Evolutionary conservation across 2,329 filamentous ascomycete genomes (phyloP).

Genomic region (Penicillium frequentans): DNA sequence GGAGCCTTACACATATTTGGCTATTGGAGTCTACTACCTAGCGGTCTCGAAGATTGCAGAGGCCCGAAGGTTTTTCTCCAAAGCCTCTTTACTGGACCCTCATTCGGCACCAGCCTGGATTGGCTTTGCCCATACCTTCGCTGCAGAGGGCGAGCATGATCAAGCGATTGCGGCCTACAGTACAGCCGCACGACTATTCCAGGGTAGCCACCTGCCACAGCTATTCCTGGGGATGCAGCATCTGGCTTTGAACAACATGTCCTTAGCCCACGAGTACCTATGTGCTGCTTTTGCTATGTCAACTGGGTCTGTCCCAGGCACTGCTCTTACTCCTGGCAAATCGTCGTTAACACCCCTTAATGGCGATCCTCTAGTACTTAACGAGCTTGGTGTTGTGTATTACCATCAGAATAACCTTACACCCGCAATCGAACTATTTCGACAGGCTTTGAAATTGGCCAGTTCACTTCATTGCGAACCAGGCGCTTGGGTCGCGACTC

Average conservation of each 20-base stretch:
- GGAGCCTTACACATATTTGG: constrained; percentile 89
- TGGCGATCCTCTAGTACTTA: constrained; percentile 80
- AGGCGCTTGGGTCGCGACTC: constrained; percentile 76
- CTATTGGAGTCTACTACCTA: constrained; percentile 93
- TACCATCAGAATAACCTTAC: constrained; percentile 83
- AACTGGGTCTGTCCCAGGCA: constrained; percentile 38
- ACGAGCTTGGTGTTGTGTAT: constrained; percentile 93
- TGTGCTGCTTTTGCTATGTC: constrained; percentile 75
- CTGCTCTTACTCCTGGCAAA: constrained; percentile 23
- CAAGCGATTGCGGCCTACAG: constrained; percentile 98
- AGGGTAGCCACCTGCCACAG: constrained; percentile 93
- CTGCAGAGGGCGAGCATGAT: constrained; percentile 95
- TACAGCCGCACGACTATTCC: constrained; percentile 90
- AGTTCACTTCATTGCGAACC: constrained; percentile 80
- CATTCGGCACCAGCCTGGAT: constrained; percentile 99
- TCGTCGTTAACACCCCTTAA: constrained; percentile 29
- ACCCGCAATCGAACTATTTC: constrained; percentile 76
- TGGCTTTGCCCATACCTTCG: constrained; percentile 97
- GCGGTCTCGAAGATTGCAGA: constrained; percentile 86
- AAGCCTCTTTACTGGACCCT: constrained; percentile 94
- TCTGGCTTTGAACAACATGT: constrained; percentile 91
- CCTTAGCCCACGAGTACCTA: constrained; percentile 88
- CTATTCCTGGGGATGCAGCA: constrained; percentile 99
- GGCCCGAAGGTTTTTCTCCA: constrained; percentile 92
- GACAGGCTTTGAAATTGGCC: constrained; percentile 72